Percentiles rank a stretch among this genome's conserved stretches.
These are phyloP conservation scores for Hyphopichia homilentoma DNA, from an alignment of 805 yeast genomes.

Conservation along the genomic window DNA sequence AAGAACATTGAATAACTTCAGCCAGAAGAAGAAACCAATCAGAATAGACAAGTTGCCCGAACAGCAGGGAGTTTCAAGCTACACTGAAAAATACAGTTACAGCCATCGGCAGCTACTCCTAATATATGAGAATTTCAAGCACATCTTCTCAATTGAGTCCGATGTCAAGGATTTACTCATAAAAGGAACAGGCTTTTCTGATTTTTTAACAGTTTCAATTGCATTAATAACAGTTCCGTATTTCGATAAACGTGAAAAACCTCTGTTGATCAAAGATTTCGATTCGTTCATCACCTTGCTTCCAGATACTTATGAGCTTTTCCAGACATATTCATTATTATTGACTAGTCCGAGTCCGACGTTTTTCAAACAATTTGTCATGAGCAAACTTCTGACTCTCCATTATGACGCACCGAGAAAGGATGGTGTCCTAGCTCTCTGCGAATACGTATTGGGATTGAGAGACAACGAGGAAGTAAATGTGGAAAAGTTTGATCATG, in stretches of 20 bases:
- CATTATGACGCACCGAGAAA: constrained; percentile 48
- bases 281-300: constrained; percentile 31
- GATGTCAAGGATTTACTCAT: constrained; percentile 52
- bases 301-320: constrained; percentile 67
- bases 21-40: constrained; percentile 22
- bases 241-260: constrained; percentile 12
- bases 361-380: constrained; percentile 44
- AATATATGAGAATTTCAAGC: constrained; percentile 25
- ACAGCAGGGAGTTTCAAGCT: constrained; percentile 7
- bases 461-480: constrained; percentile 70
- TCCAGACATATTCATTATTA: constrained; percentile 56
- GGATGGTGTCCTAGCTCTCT: constrained; percentile 69
- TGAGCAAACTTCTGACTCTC: constrained; percentile 48
- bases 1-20: constrained; percentile 51
- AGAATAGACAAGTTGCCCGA: constrained; percentile 14
- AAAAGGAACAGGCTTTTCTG: constrained; percentile 67
- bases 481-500: constrained; percentile 61
- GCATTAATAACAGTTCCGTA: constrained; percentile 37
- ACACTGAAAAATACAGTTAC: constrained; percentile 14
- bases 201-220: constrained; percentile 48
- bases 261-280: constrained; percentile 9
- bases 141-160: constrained; percentile 36
- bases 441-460: constrained; percentile 75
- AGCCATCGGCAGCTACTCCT: constrained; percentile 21
- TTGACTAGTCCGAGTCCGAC: constrained; percentile 46